Percentiles rank a stretch among this genome's conserved stretches.
Evolutionary conservation across 2,329 filamentous ascomycete genomes (phyloP).

Genomic region (Capronia coronata): DNA sequence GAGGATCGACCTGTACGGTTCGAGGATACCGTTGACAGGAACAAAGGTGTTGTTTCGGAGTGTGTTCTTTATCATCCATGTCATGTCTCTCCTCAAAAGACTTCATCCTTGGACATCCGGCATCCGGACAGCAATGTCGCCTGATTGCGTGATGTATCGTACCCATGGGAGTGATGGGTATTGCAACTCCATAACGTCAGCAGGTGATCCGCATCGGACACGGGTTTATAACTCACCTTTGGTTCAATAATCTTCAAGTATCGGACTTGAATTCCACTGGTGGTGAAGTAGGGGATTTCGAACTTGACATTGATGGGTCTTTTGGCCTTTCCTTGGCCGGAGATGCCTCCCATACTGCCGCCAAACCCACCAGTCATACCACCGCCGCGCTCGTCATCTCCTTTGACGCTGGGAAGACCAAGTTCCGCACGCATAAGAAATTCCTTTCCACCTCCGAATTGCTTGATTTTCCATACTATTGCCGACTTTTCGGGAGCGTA

Average conservation of each 20-base stretch:
- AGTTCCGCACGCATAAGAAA: slow-evolving; percentile 98
- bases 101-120: slow-evolving; percentile 64
- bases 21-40: too few relatives aligned
- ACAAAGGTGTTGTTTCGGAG: too few relatives aligned
- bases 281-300: slow-evolving; percentile 99
- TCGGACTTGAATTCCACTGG: slow-evolving; percentile 93
- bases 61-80: too few relatives aligned
- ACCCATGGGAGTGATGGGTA: slow-evolving; percentile 97
- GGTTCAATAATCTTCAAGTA: slow-evolving; percentile 99
- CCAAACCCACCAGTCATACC: slow-evolving; percentile 98
- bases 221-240: slow-evolving; percentile 60
- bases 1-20: too few relatives aligned
- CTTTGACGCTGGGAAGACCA: slow-evolving; percentile 85
- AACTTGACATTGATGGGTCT: slow-evolving; percentile 98
- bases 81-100: too few relatives aligned
- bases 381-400: slow-evolving; percentile 89
- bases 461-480: slow-evolving; percentile 99
- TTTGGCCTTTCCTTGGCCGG: slow-evolving; percentile 76
- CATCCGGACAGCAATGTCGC: slow-evolving; percentile 88
- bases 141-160: slow-evolving; percentile 95
- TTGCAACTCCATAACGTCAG: slow-evolving; percentile 62
- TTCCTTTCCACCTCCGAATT: slow-evolving; percentile 97
- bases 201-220: background rate
- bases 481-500: slow-evolving; percentile 96
- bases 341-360: slow-evolving; percentile 89